Evolutionary conservation across 352 stramenopile species (phyloP).

Genomic region (Phytophthora citrophthora): DNA sequence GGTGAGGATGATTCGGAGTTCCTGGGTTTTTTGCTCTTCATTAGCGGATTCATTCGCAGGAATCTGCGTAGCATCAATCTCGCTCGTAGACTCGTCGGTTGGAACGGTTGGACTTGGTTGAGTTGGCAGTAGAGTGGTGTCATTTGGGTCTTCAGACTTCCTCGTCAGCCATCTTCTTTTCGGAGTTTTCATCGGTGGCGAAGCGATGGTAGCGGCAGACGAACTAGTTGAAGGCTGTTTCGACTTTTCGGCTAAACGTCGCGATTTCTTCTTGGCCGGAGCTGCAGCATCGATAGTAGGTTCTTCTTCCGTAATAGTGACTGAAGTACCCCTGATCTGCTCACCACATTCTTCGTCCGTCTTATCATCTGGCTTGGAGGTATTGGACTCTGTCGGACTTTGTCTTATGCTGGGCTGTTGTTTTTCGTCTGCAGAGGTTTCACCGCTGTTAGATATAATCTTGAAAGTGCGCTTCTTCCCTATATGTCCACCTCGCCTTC

Average conservation of each 20-base stretch:
- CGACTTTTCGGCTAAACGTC: constrained; percentile 5
- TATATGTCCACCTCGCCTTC: constrained; percentile 1
- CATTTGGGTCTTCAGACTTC: constrained; percentile 40
- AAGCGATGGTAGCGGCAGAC: background rate
- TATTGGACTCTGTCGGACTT: constrained; percentile 7
- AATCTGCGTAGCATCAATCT: constrained; percentile 26
- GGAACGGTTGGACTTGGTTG: constrained; percentile 23
- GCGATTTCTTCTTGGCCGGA: constrained; percentile 18
- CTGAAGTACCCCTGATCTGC: constrained; percentile 5
- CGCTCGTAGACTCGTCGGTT: constrained; percentile 32
- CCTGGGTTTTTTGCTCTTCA: constrained; percentile 14
- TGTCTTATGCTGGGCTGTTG: background rate
- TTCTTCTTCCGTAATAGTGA: constrained; percentile 11
- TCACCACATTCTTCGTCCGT: constrained; percentile 33
- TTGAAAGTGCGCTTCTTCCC: constrained; percentile 32
- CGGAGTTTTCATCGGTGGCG: constrained; percentile 37
- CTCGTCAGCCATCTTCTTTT: constrained; percentile 47
- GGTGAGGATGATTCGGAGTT: constrained; percentile 56
- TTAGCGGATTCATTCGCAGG: constrained; percentile 17
- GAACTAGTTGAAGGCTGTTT: background rate
- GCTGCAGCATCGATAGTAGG: background rate
- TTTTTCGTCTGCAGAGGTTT: constrained; percentile 7
- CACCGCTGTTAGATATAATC: background rate
- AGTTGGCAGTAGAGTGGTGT: constrained; percentile 24
- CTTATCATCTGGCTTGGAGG: constrained; percentile 25